Base-by-base conservation (phyloP, 1,139 yeast genomes). In the Diutina rugosa region DNA sequence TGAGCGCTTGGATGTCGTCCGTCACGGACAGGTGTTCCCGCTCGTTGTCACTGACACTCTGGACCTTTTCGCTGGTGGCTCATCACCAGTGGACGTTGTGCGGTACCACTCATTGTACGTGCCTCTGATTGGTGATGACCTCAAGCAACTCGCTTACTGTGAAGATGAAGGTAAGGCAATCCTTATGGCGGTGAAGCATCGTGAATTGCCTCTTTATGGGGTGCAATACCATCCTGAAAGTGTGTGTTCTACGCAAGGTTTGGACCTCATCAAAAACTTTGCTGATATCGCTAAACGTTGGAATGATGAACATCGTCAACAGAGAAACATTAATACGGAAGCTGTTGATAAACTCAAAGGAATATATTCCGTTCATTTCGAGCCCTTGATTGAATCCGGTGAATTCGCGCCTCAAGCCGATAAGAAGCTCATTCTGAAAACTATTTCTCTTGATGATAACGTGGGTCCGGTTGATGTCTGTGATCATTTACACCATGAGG, bases 201-300 rank as follows among this genome's bases (percentile, higher is more conserved):
- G 57, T 0, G 32, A 56, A 0, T 69, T 73, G 32, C 98, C 98
- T 0, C 87, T 87, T 70, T 91, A 78, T 69, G 99, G 97, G 0
- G 97, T 95, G 1, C 99, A 95, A 64, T 95, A 91, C 64, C 99
- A 95, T 65, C 99, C 99, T 0, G 99, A 95, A 65, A 90, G 97
- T 0, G 81, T 93, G 49, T 90, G 97, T 64, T 90, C 98, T 0
- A 72, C 75, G 12, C 65, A 71, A 55, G 99, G 99, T 1, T 74
- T 67, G 3, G 66, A 69, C 7, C 69, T 93, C 57, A 67, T 91
- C 3, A 61, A 63, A 28, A 87, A 87, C 64, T 93, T 93, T 66
- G 79, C 89, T 72, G 45, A 59, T 0, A 60, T 82, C 41, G 89
- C 95, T 0, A 55, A 58, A 1, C 60, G 63, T 0, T 75, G 69